Conservation (phyloP, 73 alveolate genomes). For the Paramecium sexaurelia region DNA sequence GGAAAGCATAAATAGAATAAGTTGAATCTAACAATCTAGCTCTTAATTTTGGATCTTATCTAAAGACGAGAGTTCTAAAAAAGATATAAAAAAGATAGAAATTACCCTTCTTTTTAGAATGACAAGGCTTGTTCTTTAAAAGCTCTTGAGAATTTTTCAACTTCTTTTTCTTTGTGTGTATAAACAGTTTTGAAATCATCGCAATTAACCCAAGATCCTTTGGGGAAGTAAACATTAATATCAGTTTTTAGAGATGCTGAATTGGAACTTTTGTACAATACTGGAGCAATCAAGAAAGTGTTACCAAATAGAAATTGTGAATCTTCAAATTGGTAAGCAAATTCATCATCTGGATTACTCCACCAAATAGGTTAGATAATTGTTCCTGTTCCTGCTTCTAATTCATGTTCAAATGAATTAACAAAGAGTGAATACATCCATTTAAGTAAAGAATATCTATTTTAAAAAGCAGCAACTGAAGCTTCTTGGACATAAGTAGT, state of each 20-base stretch:
- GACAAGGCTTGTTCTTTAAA: background rate
- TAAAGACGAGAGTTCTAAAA: conserved; percentile 1
- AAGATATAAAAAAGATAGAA: background rate
- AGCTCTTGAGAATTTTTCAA: background rate
- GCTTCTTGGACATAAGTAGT: background rate
- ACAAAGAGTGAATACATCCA: conserved; percentile 47
- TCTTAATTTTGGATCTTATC: background rate
- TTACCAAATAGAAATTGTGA: background rate
- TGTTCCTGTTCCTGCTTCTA: conserved; percentile 49
- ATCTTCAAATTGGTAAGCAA: conserved; percentile 21
- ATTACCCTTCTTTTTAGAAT: conserved; percentile 48
- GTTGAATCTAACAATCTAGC: conserved; percentile 21
- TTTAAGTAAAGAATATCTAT: background rate
- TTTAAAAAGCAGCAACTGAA: background rate
- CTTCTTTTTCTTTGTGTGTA: background rate
- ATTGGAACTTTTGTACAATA: background rate
- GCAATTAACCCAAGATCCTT: conserved; percentile 2
- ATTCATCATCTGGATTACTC: background rate
- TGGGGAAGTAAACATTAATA: conserved; percentile 3
- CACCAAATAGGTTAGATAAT: conserved; percentile 56
- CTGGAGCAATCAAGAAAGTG: conserved; percentile 23
- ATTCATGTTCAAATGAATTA: background rate
- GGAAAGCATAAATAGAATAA: background rate
- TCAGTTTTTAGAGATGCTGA: background rate
- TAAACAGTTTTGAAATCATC: background rate